Base-by-base conservation (phyloP, 768 basidiomycete genomes). In the Psilocybe azurescens region DNA sequence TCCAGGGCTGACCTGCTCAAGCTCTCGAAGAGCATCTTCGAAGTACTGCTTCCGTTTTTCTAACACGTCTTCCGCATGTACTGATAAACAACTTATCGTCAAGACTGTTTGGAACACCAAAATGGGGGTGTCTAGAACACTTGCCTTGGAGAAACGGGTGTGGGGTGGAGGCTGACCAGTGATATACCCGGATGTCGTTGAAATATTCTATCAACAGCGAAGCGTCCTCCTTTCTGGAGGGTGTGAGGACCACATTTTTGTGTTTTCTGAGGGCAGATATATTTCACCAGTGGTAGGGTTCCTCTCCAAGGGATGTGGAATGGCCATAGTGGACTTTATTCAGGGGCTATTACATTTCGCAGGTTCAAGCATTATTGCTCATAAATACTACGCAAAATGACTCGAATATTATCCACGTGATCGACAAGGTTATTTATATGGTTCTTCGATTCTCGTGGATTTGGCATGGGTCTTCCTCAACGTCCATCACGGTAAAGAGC, bases 211-310 rank as follows among this genome's bases (percentile, higher is more conserved):
- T 61, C 16, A 78, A 59, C 9, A 65, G 50, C 16, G 77, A 70
- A 16, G 68, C 75, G 65, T 88, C 86, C 41, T 69, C 74, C 56
- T 69, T 55, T 44, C 87, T 84, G 16, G 85, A 83, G 16, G 88
- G 82, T 7, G 87, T 89, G 29, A 89, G 62, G 59, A 89, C 81
- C 61, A 89, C 81, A 60, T 84, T 77, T 54, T 79, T 76, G 38
- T 85, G 85, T 29, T 74, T 65, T 53, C 65, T 65, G 18, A 89
- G 77, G 14, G 82, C 14, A 89, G 76, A 70, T 84, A 88, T 6
- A 72, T 72, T 60, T 79, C 76, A 41, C 72, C 67, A 13, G 73
- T 76, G 38, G 53, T 53, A 7, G 70, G 58, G 60, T 78, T 74
- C 16, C 73, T 49, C 59, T 78, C 69, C 1, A 77, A 9, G 9